Evolutionary conservation across 768 basidiomycete species (phyloP).

Genomic region (Leccinum disarticulatum): DNA sequence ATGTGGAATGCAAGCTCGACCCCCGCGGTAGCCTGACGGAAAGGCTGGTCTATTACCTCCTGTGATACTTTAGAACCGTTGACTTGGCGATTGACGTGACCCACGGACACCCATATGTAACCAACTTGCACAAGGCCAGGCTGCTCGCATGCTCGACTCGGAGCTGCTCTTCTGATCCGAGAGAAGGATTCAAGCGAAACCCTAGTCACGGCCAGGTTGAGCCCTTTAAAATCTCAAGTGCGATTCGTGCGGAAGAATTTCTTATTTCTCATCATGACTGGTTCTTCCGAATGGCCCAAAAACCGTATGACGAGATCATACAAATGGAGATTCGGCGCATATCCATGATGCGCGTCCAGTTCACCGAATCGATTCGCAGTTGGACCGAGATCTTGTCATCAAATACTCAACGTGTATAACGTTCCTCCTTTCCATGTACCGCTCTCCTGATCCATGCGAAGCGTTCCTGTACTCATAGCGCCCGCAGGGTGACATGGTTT

Average conservation of each 20-base stretch:
- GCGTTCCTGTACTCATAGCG: slow-evolving; percentile 22
- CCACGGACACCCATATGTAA: slow-evolving; percentile 25
- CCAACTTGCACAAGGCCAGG: slow-evolving; percentile 2
- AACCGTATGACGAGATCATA: slow-evolving; percentile 20
- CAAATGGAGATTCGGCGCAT: slow-evolving; percentile 30
- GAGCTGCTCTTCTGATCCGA: slow-evolving; percentile 20
- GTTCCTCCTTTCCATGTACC: slow-evolving; percentile 17
- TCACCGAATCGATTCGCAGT: slow-evolving; percentile 23
- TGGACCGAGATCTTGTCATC: slow-evolving; percentile 18
- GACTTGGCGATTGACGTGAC: slow-evolving; percentile 28
- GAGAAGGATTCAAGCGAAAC: slow-evolving; percentile 23
- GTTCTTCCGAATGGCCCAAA: slow-evolving; percentile 23
- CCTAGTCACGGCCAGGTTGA: slow-evolving; percentile 14
- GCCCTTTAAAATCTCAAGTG: slow-evolving; percentile 26
- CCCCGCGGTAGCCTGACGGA: slow-evolving; percentile 13
- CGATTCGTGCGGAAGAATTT: slow-evolving; percentile 23
- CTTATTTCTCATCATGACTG: slow-evolving; percentile 16
- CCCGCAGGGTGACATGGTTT: slow-evolving; percentile 21
- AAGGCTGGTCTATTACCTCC: slow-evolving; percentile 21
- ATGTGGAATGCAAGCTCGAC: slow-evolving; percentile 18
- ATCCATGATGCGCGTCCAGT: slow-evolving; percentile 13
- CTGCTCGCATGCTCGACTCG: slow-evolving; percentile 6
- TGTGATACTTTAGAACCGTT: slow-evolving; percentile 17
- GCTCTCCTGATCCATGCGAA: slow-evolving; percentile 27
- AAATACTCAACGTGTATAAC: slow-evolving; percentile 26